Evolutionary conservation across 2,329 filamentous ascomycete species (phyloP).

Genomic region (Xylaria sp.): DNA sequence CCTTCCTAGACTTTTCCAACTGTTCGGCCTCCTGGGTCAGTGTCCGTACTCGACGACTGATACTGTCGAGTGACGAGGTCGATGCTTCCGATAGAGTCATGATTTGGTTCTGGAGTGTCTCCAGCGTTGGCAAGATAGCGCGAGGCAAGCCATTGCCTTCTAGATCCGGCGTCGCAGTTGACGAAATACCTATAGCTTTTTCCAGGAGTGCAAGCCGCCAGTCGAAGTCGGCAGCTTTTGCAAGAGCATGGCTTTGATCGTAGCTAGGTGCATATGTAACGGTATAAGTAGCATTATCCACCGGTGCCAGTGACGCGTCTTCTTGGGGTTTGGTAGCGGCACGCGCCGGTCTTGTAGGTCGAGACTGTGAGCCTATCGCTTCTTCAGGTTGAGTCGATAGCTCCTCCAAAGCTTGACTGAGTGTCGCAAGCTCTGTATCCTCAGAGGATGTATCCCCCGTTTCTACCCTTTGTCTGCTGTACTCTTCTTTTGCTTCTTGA

Average conservation of each 20-base stretch:
- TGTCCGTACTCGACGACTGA: constrained; percentile 72
- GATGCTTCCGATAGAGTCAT: constrained; percentile 74
- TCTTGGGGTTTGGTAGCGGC: constrained; percentile 32
- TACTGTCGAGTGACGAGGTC: constrained; percentile 73
- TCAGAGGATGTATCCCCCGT: constrained; percentile 49
- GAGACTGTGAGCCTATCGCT: constrained; percentile 30
- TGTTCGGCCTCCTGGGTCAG: constrained; percentile 75
- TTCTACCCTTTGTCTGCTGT: constrained; percentile 59
- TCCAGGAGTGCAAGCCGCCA: constrained; percentile 79
- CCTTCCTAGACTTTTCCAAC: constrained; percentile 68
- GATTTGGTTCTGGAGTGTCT: constrained; percentile 81
- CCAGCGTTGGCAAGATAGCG: constrained; percentile 82
- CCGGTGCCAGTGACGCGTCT: constrained; percentile 23
- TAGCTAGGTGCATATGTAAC: constrained; percentile 69
- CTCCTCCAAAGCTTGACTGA: constrained; percentile 75
- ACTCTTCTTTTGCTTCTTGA: constrained; percentile 54
- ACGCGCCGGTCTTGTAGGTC: constrained; percentile 37
- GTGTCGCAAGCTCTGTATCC: constrained; percentile 66
- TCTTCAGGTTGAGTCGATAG: constrained; percentile 52
- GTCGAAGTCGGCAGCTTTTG: constrained; percentile 88
- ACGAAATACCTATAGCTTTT: constrained; percentile 78
- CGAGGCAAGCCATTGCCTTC: constrained; percentile 61
- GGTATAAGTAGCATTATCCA: constrained; percentile 61
- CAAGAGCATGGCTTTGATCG: constrained; percentile 72
- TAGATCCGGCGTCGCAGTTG: constrained; percentile 67